A percentile compares a stretch with the other conserved stretches of the same genome.
These are phyloP conservation scores for Hypoxylon rickii DNA, from an alignment of 495 filamentous ascomycete species.

Conservation along the genomic window DNA sequence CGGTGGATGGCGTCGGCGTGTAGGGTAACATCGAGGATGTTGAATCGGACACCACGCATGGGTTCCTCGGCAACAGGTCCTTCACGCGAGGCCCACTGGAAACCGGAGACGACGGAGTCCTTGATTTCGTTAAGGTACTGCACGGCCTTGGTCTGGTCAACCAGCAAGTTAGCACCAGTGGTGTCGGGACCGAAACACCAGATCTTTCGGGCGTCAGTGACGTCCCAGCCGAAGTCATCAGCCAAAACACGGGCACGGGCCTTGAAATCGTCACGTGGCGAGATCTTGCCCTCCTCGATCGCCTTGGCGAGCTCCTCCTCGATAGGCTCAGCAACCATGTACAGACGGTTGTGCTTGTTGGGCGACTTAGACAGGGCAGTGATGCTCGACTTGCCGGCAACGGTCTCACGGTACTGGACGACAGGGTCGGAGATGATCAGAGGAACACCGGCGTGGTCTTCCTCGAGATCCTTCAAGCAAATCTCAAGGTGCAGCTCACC, in stretches of 20 bases:
- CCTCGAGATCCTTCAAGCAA: conserved; percentile 99
- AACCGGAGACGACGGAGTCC: conserved; percentile 98
- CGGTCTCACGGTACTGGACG: conserved; percentile 97
- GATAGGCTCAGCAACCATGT: conserved; percentile 87
- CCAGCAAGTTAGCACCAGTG: conserved; percentile 94
- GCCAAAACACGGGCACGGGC: conserved; percentile 93
- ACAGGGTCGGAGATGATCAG: conserved; percentile 96
- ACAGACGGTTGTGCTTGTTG: conserved; percentile 99
- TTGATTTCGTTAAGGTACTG: conserved; percentile 99
- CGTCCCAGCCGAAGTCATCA: conserved; percentile 98
- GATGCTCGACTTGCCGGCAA: conserved; percentile 78
- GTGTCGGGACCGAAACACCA: conserved; percentile 99
- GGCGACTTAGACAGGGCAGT: conserved; percentile 98
- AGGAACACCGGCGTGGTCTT: conserved; percentile 98
- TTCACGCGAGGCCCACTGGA: conserved; percentile 99
- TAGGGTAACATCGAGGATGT: conserved; percentile 98
- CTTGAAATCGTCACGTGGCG: conserved; percentile 99
- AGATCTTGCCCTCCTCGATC: conserved; percentile 92
- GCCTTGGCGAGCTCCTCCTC: conserved; percentile 86
- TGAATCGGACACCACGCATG: conserved; percentile 95
- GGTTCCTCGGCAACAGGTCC: conserved; percentile 98
- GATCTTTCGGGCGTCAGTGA: conserved; percentile 99
- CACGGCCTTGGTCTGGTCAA: conserved; percentile 99
- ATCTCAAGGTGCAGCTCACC: conserved; percentile 99
- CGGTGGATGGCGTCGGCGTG: conserved; percentile 99